Conservation (phyloP, 768 basidiomycete species). For the Boletus huronensis region DNA sequence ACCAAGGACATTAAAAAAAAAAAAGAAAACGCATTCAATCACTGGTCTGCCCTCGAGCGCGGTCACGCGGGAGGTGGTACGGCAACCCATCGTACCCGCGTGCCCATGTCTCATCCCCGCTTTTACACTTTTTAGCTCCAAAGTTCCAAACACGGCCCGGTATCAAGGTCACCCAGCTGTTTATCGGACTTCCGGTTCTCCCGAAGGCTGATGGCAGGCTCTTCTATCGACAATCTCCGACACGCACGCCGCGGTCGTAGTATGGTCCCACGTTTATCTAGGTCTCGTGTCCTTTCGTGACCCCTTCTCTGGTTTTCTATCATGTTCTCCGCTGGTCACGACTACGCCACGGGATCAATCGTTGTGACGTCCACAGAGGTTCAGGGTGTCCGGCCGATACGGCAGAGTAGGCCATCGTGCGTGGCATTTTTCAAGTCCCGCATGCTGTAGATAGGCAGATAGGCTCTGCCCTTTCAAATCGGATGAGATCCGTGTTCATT, state of each 20-base stretch:
- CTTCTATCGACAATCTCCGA: background rate
- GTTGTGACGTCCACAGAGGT: background rate
- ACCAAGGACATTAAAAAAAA: background rate
- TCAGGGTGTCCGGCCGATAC: background rate
- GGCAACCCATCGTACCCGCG: background rate
- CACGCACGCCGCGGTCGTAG: background rate
- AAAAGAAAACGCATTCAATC: background rate
- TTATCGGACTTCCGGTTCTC: background rate
- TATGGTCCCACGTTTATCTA: conserved; percentile 1
- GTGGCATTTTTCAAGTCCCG: background rate
- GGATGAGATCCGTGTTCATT: conserved; percentile 6
- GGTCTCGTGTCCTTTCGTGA: background rate
- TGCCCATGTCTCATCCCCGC: background rate
- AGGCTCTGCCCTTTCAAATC: background rate
- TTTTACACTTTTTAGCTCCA: background rate
- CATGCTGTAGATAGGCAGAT: conserved; percentile 1
- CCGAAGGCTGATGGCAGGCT: too few relatives aligned
- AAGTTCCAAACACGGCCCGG: too few relatives aligned
- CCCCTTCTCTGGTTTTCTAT: background rate
- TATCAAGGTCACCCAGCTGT: background rate
- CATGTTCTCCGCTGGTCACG: conserved; percentile 4
- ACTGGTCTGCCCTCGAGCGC: background rate
- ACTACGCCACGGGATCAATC: background rate
- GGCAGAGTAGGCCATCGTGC: background rate
- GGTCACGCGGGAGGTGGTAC: background rate